Percentiles rank a stretch among this genome's conserved stretches.
These are phyloP conservation scores for Teratosphaeria viscida DNA, from an alignment of 2,329 filamentous ascomycete species.

Conservation along the genomic window DNA sequence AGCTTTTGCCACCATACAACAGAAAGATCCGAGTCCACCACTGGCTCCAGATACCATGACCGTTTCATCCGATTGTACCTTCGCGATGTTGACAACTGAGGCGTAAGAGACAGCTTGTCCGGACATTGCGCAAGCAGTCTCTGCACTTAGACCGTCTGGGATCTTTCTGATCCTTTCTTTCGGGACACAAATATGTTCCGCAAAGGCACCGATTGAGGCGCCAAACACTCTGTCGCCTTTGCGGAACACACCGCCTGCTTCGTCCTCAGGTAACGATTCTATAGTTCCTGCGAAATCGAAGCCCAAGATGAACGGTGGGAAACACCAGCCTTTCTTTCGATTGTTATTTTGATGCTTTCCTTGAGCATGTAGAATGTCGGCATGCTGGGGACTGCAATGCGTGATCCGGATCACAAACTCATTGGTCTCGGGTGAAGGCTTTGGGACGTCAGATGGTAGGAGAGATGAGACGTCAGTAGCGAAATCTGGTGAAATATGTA, in stretches of 20 bases:
- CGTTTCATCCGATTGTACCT: slow-evolving; percentile 36
- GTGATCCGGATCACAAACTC: slow-evolving; percentile 41
- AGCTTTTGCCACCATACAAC: slow-evolving; percentile 45
- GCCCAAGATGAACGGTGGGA: slow-evolving; percentile 49
- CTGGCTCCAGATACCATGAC: slow-evolving; percentile 47
- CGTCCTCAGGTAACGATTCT: slow-evolving; percentile 25
- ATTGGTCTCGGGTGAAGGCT: slow-evolving; percentile 24
- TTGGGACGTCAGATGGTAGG: slow-evolving; percentile 19
- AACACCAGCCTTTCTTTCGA: slow-evolving; percentile 36
- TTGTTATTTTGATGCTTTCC: slow-evolving; percentile 52
- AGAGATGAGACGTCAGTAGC: slow-evolving; percentile 22
- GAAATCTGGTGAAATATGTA: slow-evolving; percentile 28
- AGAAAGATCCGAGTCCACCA: slow-evolving; percentile 46
- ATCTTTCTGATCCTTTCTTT: slow-evolving; percentile 32
- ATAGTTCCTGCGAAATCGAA: slow-evolving; percentile 52
- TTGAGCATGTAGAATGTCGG: slow-evolving; percentile 49
- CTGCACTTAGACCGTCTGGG: slow-evolving; percentile 36
- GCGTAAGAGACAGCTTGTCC: slow-evolving; percentile 47
- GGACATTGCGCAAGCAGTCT: slow-evolving; percentile 44
- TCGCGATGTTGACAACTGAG: slow-evolving; percentile 34
- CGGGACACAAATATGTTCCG: slow-evolving; percentile 39
- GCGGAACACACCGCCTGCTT: slow-evolving; percentile 21
- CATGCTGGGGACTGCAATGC: slow-evolving; percentile 49
- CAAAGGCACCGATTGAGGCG: slow-evolving; percentile 41
- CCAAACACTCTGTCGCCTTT: slow-evolving; percentile 47